These are phyloP conservation scores for Solanum dulcamara DNA, from an alignment of 257 asterid genomes.

Conservation along the genomic window DNA sequence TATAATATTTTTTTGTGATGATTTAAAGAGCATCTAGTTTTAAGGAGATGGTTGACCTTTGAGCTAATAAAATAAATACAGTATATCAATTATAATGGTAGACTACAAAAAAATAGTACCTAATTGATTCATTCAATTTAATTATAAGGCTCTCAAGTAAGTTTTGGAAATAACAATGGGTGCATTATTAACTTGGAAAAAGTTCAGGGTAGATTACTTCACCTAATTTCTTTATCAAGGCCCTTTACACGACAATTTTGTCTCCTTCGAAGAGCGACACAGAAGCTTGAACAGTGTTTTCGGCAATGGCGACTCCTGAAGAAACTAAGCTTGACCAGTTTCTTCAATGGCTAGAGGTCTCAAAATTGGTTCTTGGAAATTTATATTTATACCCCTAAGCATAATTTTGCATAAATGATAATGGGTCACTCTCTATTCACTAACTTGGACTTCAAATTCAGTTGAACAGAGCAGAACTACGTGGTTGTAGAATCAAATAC, in stretches of 20 bases:
- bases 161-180: background rate
- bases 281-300: background rate
- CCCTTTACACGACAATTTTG: background rate
- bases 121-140: background rate
- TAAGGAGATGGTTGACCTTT: background rate
- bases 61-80: background rate
- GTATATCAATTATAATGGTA: no score
- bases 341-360: conserved; percentile 75
- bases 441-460: conserved; percentile 11
- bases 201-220: background rate
- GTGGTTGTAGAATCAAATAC: conserved; percentile 73
- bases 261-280: background rate
- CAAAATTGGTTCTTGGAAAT: background rate
- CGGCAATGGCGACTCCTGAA: conserved; percentile 46
- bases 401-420: background rate
- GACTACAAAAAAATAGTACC: background rate
- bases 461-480: conserved; percentile 68
- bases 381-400: background rate
- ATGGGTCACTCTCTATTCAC: background rate
- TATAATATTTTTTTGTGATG: no score
- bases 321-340: conserved; percentile 62
- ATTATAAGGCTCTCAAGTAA: background rate
- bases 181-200: background rate
- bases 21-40: no score
- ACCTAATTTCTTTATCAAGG: background rate